These are phyloP conservation scores for Monilinia vaccinii-corymbosi DNA, from an alignment of 2,329 filamentous ascomycete genomes.

Conservation along the genomic window DNA sequence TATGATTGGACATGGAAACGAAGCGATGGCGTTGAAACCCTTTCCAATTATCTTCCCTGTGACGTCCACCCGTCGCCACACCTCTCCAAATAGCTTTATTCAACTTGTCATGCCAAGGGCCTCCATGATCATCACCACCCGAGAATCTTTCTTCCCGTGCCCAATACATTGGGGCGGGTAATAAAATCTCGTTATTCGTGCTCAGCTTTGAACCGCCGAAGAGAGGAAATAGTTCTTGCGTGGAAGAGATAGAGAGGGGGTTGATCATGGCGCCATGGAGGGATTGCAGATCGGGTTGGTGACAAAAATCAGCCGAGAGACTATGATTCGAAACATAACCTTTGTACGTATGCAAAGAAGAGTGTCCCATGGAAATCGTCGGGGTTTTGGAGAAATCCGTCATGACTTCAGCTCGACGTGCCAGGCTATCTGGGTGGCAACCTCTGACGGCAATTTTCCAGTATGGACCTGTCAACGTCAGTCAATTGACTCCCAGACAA, in stretches of 20 bases:
- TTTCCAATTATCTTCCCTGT: constrained; percentile 39
- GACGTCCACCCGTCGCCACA: constrained; percentile 51
- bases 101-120: constrained; percentile 47
- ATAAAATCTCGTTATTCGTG: constrained; percentile 55
- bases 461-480: constrained; percentile 37
- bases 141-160: constrained; percentile 50
- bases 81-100: constrained; percentile 54
- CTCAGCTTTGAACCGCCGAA: constrained; percentile 54
- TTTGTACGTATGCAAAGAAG: constrained; percentile 32
- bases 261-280: constrained; percentile 46
- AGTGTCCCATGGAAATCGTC: constrained; percentile 40
- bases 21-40: constrained; percentile 50
- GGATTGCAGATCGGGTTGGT: constrained; percentile 47
- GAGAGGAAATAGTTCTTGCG: constrained; percentile 47
- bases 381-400: constrained; percentile 38
- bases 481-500: constrained; percentile 35
- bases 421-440: constrained; percentile 53
- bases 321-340: constrained; percentile 34
- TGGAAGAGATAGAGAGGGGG: constrained; percentile 41
- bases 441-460: constrained; percentile 50
- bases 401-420: constrained; percentile 39
- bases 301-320: constrained; percentile 38
- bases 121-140: constrained; percentile 46
- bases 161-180: constrained; percentile 57
- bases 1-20: constrained; percentile 44